Evolutionary conservation across 2,329 filamentous ascomycete genomes (phyloP).

Genomic region (Leptographium radiaticola): DNA sequence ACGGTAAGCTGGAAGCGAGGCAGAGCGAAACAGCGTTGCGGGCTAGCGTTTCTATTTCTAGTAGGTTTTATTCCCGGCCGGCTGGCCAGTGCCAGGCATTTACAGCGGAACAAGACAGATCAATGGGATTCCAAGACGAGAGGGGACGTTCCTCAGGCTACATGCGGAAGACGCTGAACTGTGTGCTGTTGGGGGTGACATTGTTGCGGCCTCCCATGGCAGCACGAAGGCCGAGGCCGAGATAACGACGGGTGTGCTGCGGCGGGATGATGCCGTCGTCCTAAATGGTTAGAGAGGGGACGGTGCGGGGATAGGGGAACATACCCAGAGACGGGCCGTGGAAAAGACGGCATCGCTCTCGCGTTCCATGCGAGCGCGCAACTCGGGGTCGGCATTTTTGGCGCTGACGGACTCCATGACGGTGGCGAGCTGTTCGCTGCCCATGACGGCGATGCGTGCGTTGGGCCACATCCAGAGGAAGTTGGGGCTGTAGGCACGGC

Average conservation of each 20-base stretch:
- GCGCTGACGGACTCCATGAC: constrained; percentile 88
- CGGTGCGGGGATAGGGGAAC: not conserved
- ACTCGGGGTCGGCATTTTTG: constrained; percentile 63
- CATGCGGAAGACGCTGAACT: constrained; percentile 77
- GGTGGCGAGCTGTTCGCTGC: constrained; percentile 74
- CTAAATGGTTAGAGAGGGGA: constrained; percentile 19
- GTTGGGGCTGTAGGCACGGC: constrained; percentile 78
- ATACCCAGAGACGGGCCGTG: constrained; percentile 74
- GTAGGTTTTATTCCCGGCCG: too few species aligned
- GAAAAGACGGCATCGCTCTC: constrained; percentile 87
- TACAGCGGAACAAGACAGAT: not conserved
- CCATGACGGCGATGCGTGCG: constrained; percentile 94
- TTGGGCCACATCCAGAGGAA: constrained; percentile 98
- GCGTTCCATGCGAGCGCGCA: constrained; percentile 73
- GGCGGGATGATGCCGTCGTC: constrained; percentile 72
- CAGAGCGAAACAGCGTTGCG: not conserved
- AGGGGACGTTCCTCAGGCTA: constrained; percentile 30
- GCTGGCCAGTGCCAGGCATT: too few species aligned
- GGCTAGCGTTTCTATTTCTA: too few species aligned
- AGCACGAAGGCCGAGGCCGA: constrained; percentile 60
- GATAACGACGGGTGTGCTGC: constrained; percentile 58
- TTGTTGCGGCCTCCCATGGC: constrained; percentile 56
- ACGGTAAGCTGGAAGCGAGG: not conserved
- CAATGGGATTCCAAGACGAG: too few species aligned
- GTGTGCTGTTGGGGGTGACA: constrained; percentile 46